Evolutionary conservation across 257 asterid species (phyloP), one percentile per base, ranked within the genome.

Genomic region (Cordia subcordata): DNA sequence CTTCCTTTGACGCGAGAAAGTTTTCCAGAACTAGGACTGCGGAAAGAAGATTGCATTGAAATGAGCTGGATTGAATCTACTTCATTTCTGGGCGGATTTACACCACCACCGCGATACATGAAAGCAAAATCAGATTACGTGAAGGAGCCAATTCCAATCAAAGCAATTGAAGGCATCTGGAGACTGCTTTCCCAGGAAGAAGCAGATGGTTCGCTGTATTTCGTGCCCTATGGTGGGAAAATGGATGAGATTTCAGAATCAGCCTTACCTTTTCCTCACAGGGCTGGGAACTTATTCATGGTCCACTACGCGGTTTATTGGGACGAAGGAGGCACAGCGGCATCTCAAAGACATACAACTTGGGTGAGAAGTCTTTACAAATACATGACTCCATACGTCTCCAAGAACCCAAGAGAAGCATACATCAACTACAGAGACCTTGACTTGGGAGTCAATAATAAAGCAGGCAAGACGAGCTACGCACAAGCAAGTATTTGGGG

Each of bases 101-200:
- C 33, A 12, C 32, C 3, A 4, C 27, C 0, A 1, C 0, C 13
- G 11, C 0, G 32, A 0, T 71, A 62, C 32, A 68, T 33, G 55
- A 77, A 80, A 49, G 76, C 73, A 9, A 80, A 77, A 55, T 80
- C 86, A 0, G 82, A 78, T 27, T 81, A 56, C 13, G 80, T 78
- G 18, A 52, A 19, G 14, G 8, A 68, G 0, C 80, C 75, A 10
- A 78, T 78, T 22, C 63, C 87, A 0, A 11, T 13, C 15, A 9
- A 32, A 3, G 84, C 79, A 0, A 51, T 78, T 0, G 57, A 63
- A 62, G 72, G 70, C 13, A 68, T 78, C 23, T 81, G 84, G 84
- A 22, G 35, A 11, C 66, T 68, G 12, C 67, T 81, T 0, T 23
- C 44, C 8, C 10, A 53, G 37, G 42, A 54, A 13, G 55, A 44